Conservation (phyloP, 2,329 filamentous ascomycete species). For the Pseudogymnoascus sp. region DNA sequence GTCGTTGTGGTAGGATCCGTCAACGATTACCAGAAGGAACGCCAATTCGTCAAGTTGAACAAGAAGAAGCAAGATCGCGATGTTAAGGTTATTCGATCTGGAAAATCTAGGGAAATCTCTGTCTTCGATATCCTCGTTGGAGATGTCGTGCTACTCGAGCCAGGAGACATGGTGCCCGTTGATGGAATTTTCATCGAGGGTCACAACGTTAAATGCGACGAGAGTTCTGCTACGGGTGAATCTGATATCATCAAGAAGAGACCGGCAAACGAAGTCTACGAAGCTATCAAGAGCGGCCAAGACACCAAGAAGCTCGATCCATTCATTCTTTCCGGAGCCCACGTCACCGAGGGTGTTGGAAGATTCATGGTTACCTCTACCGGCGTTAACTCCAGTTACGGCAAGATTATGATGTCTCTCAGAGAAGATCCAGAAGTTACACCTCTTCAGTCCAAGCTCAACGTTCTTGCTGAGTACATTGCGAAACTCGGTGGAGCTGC, state of each 20-base stretch:
- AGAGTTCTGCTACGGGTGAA: conserved; percentile 71
- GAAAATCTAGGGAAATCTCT: conserved; percentile 61
- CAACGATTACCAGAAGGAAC: conserved; percentile 78
- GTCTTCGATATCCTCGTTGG: conserved; percentile 67
- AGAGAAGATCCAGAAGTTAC: conserved; percentile 72
- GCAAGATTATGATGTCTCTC: conserved; percentile 72
- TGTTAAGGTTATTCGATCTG: conserved; percentile 72
- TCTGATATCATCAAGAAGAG: conserved; percentile 66
- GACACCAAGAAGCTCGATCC: conserved; percentile 63
- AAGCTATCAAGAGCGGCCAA: conserved; percentile 50
- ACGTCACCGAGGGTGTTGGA: conserved; percentile 69
- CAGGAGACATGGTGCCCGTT: conserved; percentile 65
- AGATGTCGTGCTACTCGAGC: conserved; percentile 66
- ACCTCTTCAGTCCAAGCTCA: conserved; percentile 71
- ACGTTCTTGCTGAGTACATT: conserved; percentile 71
- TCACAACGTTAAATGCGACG: conserved; percentile 62
- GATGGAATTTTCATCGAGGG: conserved; percentile 66
- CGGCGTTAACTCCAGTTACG: conserved; percentile 67
- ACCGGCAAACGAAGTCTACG: conserved; percentile 56
- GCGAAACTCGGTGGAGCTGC: conserved; percentile 67
- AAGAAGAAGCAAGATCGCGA: conserved; percentile 70
- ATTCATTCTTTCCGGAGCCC: conserved; percentile 74
- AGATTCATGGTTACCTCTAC: conserved; percentile 70
- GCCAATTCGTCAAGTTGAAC: conserved; percentile 74
- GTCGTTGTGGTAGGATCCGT: conserved; percentile 71